These are phyloP conservation scores for Russula emetica DNA, from an alignment of 768 basidiomycete species.

Conservation along the genomic window DNA sequence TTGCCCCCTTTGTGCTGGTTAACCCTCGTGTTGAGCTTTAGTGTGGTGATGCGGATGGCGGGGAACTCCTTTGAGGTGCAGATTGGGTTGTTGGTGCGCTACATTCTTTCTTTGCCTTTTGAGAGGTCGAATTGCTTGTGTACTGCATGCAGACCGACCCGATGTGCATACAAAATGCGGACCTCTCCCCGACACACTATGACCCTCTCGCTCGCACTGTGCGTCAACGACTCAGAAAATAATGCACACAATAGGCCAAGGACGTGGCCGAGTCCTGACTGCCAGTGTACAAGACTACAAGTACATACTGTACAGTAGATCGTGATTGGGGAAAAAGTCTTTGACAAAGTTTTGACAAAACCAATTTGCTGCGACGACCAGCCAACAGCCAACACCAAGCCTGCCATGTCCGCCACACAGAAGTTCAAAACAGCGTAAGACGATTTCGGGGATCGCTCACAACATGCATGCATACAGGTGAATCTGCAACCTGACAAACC, in stretches of 20 bases:
- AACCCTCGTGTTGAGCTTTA: conserved; percentile 85
- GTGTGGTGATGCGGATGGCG: conserved; percentile 71
- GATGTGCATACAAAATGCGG: conserved; percentile 90
- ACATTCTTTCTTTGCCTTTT: too few relatives aligned
- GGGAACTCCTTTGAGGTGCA: conserved; percentile 65
- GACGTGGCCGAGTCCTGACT: too few relatives aligned
- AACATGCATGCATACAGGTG: background rate
- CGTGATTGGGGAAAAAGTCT: too few relatives aligned
- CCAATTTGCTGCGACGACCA: too few relatives aligned
- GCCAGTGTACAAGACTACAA: too few relatives aligned
- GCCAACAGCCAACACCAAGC: too few relatives aligned
- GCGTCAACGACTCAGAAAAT: conserved; percentile 67
- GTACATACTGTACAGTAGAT: too few relatives aligned
- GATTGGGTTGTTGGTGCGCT: conserved; percentile 90
- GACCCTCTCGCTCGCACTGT: conserved; percentile 94
- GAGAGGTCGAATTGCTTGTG: conserved; percentile 85
- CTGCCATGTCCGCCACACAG: too few relatives aligned
- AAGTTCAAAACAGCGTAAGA: background rate
- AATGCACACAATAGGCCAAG: too few relatives aligned
- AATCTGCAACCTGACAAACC: background rate
- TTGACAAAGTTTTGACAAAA: too few relatives aligned
- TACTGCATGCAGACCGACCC: conserved; percentile 89
- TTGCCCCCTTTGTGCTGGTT: conserved; percentile 81
- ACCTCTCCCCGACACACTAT: conserved; percentile 88
- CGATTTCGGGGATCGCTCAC: background rate